phyloP scores from a whole-genome alignment of 768 basidiomycete species.

The Atractiella rhizophila region DNA sequence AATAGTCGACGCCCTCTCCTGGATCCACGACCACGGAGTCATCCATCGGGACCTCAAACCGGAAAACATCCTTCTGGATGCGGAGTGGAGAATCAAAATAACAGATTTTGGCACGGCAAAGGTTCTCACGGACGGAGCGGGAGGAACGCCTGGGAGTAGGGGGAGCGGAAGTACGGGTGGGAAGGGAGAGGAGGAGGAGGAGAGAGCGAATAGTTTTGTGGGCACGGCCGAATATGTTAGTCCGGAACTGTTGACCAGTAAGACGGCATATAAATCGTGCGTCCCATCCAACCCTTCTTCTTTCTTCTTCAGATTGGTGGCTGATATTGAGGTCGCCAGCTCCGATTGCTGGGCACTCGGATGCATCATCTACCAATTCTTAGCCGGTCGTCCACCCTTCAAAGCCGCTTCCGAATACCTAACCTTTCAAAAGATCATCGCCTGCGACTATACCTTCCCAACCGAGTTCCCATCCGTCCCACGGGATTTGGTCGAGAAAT shows the following conservation, averaged over 20 bases:
- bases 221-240: conserved; percentile 76
- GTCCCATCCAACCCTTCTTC: conserved; percentile 7
- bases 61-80: conserved; percentile 51
- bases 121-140: conserved; percentile 6
- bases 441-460: conserved; percentile 62
- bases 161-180: too few relatives aligned
- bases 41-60: conserved; percentile 45
- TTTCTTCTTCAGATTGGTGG: too few relatives aligned
- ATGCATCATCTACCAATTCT: conserved; percentile 79
- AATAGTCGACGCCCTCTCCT: conserved; percentile 60
- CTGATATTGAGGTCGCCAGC: conserved; percentile 27
- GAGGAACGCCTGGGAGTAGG: background rate
- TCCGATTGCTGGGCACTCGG: conserved; percentile 91
- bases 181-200: conserved; percentile 3
- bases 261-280: conserved; percentile 48
- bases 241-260: conserved; percentile 53
- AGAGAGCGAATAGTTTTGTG: conserved; percentile 35
- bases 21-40: conserved; percentile 72
- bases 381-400: conserved; percentile 76
- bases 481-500: conserved; percentile 45
- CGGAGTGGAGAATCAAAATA: conserved; percentile 64
- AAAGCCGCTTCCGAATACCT: conserved; percentile 68
- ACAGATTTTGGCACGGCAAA: conserved; percentile 82
- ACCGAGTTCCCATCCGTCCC: conserved; percentile 53
- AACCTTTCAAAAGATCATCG: conserved; percentile 82